Evolutionary conservation across 2,329 filamentous ascomycete species (phyloP).

Genomic region (Phyllosticta ampelicida): DNA sequence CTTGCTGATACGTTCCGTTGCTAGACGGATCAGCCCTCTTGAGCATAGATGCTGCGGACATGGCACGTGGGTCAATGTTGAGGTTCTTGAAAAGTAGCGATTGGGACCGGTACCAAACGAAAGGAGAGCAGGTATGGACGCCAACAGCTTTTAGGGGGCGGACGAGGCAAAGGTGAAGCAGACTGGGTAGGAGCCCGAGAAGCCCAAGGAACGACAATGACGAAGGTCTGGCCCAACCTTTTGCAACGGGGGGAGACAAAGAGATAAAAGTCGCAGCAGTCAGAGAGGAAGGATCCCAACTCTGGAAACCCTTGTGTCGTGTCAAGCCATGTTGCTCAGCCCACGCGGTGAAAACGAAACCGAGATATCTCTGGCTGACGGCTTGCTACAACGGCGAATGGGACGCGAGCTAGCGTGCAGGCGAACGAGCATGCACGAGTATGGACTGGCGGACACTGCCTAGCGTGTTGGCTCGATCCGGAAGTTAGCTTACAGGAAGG

Average conservation of each 20-base stretch:
- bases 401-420: neutral
- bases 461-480: neutral
- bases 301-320: neutral
- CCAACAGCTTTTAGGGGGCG: neutral
- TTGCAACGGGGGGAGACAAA: neutral
- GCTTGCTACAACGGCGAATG: neutral
- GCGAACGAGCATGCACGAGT: too few relatives aligned
- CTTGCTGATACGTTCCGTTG: conserved; percentile 12
- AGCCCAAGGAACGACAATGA: neutral
- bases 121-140: neutral
- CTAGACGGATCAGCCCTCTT: neutral
- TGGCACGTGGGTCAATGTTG: neutral
- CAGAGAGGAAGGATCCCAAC: neutral
- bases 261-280: neutral
- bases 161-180: neutral
- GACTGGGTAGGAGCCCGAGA: neutral
- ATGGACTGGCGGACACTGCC: neutral
- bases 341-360: neutral
- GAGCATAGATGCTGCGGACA: neutral
- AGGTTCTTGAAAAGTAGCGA: neutral
- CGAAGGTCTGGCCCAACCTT: neutral
- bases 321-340: neutral
- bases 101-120: neutral
- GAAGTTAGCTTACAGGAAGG: neutral
- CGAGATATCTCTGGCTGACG: neutral